These are phyloP conservation scores for Amanita pallidorosea DNA, from an alignment of 768 basidiomycete genomes.

Conservation along the genomic window DNA sequence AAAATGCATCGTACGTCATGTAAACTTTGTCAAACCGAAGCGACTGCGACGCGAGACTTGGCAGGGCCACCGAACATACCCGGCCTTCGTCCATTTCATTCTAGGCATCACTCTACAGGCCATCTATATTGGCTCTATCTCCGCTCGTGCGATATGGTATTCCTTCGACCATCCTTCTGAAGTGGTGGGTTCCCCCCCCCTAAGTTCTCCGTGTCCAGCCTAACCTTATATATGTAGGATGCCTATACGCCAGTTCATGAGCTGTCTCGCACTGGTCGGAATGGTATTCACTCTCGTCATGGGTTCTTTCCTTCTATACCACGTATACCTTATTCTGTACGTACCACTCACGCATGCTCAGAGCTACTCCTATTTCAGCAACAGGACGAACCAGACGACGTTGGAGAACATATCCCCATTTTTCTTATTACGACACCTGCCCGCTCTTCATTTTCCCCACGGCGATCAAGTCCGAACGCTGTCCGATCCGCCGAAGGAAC, in stretches of 20 bases:
- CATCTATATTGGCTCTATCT: slow-evolving; percentile 45
- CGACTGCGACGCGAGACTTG: neutral
- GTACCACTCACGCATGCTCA: slow-evolving; percentile 15
- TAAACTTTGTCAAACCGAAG: neutral
- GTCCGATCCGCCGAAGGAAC: slow-evolving; percentile 63
- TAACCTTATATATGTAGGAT: slow-evolving; percentile 28
- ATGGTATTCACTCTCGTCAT: slow-evolving; percentile 51
- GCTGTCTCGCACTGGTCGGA: slow-evolving; percentile 51
- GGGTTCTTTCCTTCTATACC: slow-evolving; percentile 69
- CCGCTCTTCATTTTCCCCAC: slow-evolving; percentile 39
- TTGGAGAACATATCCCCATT: slow-evolving; percentile 70
- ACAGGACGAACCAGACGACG: slow-evolving; percentile 81
- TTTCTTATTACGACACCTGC: slow-evolving; percentile 59
- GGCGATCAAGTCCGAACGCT: slow-evolving; percentile 23
- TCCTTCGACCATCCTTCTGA: slow-evolving; percentile 52
- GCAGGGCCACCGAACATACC: slow-evolving; percentile 77
- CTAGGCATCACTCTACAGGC: slow-evolving; percentile 51
- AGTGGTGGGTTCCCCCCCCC: slow-evolving; percentile 36
- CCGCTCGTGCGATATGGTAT: slow-evolving; percentile 43
- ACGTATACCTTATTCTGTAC: slow-evolving; percentile 66
- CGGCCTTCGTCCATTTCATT: slow-evolving; percentile 75
- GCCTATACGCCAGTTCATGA: slow-evolving; percentile 61
- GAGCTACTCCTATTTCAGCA: no score
- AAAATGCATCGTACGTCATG: slow-evolving; percentile 55
- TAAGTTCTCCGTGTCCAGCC: neutral